These are phyloP conservation scores for Nemania sp. DNA, from an alignment of 2,329 filamentous ascomycete species.

Conservation along the genomic window DNA sequence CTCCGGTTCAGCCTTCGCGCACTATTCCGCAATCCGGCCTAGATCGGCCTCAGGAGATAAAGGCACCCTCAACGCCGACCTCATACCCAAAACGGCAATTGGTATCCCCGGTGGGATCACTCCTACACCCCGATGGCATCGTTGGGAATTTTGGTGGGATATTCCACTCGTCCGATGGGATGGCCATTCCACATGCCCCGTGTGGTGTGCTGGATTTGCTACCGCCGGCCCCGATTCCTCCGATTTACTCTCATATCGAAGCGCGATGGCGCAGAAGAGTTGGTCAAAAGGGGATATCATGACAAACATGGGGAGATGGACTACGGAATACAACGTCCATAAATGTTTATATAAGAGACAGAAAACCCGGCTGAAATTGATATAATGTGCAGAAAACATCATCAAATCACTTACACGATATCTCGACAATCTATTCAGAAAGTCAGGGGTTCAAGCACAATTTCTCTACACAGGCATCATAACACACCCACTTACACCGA, in stretches of 20 bases:
- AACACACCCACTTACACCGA: background rate
- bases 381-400: background rate
- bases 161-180: no score
- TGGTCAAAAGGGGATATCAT: no score
- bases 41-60: constrained; percentile 12
- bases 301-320: no score
- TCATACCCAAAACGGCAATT: constrained; percentile 19
- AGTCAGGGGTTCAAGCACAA: background rate
- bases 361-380: background rate
- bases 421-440: background rate
- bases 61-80: background rate
- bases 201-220: background rate
- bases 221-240: no score
- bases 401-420: background rate
- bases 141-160: no score
- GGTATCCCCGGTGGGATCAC: constrained; percentile 10
- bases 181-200: no score
- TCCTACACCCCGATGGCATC: background rate
- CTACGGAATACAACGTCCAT: no score
- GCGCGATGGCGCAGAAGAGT: no score
- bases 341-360: constrained; percentile 3
- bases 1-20: background rate
- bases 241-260: no score
- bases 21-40: background rate
- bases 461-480: background rate